Conservation (phyloP, 768 basidiomycete species). For the Leccinum variicolor region DNA sequence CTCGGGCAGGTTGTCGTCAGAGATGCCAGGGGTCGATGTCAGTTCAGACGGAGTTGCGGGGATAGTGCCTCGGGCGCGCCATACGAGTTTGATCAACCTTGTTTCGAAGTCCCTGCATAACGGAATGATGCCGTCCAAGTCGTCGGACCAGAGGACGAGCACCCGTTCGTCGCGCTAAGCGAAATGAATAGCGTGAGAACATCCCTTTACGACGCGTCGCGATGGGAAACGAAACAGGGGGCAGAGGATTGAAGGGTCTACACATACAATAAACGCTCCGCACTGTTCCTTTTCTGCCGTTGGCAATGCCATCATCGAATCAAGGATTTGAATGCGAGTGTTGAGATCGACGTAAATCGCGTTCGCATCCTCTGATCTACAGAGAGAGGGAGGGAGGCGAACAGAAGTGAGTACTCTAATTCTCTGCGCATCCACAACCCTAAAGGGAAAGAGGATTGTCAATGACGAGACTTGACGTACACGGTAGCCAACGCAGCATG, state of each 20-base stretch:
- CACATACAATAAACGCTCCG: constrained; percentile 77
- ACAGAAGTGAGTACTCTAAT: not conserved
- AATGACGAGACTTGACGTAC: constrained; percentile 38
- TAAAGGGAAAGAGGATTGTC: not conserved
- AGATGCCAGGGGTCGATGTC: constrained; percentile 46
- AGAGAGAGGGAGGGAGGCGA: not conserved
- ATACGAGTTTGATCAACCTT: constrained; percentile 78
- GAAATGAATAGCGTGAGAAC: constrained; percentile 1
- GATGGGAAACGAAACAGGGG: not conserved
- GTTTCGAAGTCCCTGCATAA: constrained; percentile 70
- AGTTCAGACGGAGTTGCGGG: constrained; percentile 34
- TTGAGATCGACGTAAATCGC: constrained; percentile 72
- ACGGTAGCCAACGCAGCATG: constrained; percentile 72
- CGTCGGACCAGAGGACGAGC: constrained; percentile 82
- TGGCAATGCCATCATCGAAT: constrained; percentile 62
- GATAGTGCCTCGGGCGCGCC: constrained; percentile 47
- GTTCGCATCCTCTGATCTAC: constrained; percentile 53
- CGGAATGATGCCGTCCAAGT: constrained; percentile 75
- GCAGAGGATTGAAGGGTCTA: constrained; percentile 7
- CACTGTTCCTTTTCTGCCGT: constrained; percentile 89
- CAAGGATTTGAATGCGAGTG: constrained; percentile 85
- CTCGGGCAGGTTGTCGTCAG: constrained; percentile 54
- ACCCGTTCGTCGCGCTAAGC: constrained; percentile 77
- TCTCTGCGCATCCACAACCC: not conserved
- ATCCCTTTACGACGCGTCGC: not conserved